phyloP scores from a whole-genome alignment of 1,284 basidiomycete genomes.

The Trichosporon sp. region DNA sequence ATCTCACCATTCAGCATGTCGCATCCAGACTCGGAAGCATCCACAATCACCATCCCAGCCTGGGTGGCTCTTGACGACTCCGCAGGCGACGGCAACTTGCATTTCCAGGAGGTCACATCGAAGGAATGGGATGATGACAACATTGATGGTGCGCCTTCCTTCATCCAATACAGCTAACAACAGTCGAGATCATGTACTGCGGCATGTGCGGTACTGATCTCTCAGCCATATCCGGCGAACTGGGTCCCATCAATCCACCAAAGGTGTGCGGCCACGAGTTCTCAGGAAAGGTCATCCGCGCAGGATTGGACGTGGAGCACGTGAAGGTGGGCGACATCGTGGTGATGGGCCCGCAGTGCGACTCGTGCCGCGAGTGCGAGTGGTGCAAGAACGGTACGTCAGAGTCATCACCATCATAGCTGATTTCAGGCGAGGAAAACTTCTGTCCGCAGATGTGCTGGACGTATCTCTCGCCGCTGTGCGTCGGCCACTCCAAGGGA shows the following conservation, averaged over 20 bases:
- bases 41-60: background rate
- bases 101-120: constrained; percentile 40
- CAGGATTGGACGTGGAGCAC: constrained; percentile 23
- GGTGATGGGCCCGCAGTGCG: constrained; percentile 52
- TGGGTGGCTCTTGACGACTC: constrained; percentile 41
- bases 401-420: background rate
- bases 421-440: constrained; percentile 6
- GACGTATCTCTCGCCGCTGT: background rate
- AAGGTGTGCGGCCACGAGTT: constrained; percentile 28
- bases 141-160: constrained; percentile 38
- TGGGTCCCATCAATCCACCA: background rate
- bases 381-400: constrained; percentile 49
- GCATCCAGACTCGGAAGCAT: background rate
- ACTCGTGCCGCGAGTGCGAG: constrained; percentile 46
- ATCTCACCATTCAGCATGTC: background rate
- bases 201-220: constrained; percentile 19
- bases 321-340: constrained; percentile 49
- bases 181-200: constrained; percentile 9
- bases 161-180: background rate
- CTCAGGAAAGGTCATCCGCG: constrained; percentile 24
- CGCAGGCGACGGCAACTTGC: constrained; percentile 43
- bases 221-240: constrained; percentile 20
- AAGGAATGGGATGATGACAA: constrained; percentile 47
- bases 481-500: constrained; percentile 23
- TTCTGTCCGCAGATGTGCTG: constrained; percentile 1